These are phyloP conservation scores for Russula lepida DNA, from an alignment of 768 basidiomycete genomes.

Conservation along the genomic window DNA sequence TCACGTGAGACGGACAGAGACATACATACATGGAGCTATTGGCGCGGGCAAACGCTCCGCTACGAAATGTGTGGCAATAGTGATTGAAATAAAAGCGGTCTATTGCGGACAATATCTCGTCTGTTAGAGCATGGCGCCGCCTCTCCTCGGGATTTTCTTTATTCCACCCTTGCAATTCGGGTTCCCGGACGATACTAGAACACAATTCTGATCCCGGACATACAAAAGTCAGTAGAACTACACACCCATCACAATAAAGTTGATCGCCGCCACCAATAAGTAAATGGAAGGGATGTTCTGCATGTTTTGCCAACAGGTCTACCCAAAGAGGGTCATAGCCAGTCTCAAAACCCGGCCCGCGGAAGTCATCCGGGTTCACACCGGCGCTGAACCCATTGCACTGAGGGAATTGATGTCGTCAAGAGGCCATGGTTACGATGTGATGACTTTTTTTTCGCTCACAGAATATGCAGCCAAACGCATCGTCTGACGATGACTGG, in stretches of 20 bases:
- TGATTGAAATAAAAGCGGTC: slow-evolving; percentile 89
- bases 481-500: slow-evolving; percentile 74
- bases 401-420: slow-evolving; percentile 29
- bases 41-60: slow-evolving; percentile 83
- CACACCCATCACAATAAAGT: slow-evolving; percentile 79
- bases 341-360: slow-evolving; percentile 66
- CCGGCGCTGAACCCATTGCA: slow-evolving; percentile 88
- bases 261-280: slow-evolving; percentile 94
- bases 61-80: slow-evolving; percentile 80
- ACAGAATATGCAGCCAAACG: slow-evolving; percentile 90
- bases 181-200: slow-evolving; percentile 69
- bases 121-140: slow-evolving; percentile 48
- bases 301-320: slow-evolving; percentile 78
- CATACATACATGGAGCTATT: slow-evolving; percentile 78
- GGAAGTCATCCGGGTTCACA: slow-evolving; percentile 81
- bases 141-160: slow-evolving; percentile 51
- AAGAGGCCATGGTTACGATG: not conserved
- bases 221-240: not conserved
- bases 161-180: slow-evolving; percentile 84
- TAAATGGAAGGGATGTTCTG: slow-evolving; percentile 75
- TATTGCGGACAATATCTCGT: slow-evolving; percentile 65
- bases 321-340: slow-evolving; percentile 93
- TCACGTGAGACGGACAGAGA: not conserved
- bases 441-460: slow-evolving; percentile 22
- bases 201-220: not conserved